phyloP scores from a whole-genome alignment of 2,329 filamentous ascomycete species.

The Aspergillus vadensis region DNA sequence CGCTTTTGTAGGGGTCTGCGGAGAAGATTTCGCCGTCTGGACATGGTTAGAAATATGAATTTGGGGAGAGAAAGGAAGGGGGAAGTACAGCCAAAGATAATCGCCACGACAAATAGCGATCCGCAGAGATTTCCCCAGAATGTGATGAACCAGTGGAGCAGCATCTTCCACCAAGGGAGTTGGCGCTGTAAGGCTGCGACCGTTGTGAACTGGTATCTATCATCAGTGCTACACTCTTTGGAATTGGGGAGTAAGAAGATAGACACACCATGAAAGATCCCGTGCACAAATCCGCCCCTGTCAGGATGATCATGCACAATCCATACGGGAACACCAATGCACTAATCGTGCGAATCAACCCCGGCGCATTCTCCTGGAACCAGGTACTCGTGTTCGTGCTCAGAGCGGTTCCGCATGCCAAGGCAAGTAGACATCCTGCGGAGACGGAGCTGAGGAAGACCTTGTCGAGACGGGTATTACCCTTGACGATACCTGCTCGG shows the following conservation, averaged over 20 bases:
- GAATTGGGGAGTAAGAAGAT: neutral
- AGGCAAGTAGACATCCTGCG: conserved; percentile 55
- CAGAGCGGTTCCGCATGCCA: conserved; percentile 53
- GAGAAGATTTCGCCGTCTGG: conserved; percentile 52
- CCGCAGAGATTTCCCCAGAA: conserved; percentile 55
- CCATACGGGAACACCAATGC: conserved; percentile 55
- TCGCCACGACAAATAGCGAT: conserved; percentile 50
- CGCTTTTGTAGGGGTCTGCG: conserved; percentile 46
- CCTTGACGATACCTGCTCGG: conserved; percentile 54
- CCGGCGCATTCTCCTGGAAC: conserved; percentile 53
- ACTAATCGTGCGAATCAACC: conserved; percentile 49
- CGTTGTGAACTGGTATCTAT: conserved; percentile 42
- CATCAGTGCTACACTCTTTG: neutral
- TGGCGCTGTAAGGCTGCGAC: conserved; percentile 49
- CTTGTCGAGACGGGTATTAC: conserved; percentile 56
- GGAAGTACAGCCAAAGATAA: conserved; percentile 52
- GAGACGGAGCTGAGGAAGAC: conserved; percentile 55
- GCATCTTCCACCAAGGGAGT: conserved; percentile 39
- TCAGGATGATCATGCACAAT: conserved; percentile 53
- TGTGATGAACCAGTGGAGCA: conserved; percentile 49
- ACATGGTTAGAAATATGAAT: no score
- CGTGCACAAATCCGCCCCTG: conserved; percentile 54
- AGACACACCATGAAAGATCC: conserved; percentile 46
- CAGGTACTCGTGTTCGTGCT: conserved; percentile 51
- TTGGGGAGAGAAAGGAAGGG: neutral